phyloP scores from a whole-genome alignment of 495 filamentous ascomycete genomes.

The Neurospora hispaniola region DNA sequence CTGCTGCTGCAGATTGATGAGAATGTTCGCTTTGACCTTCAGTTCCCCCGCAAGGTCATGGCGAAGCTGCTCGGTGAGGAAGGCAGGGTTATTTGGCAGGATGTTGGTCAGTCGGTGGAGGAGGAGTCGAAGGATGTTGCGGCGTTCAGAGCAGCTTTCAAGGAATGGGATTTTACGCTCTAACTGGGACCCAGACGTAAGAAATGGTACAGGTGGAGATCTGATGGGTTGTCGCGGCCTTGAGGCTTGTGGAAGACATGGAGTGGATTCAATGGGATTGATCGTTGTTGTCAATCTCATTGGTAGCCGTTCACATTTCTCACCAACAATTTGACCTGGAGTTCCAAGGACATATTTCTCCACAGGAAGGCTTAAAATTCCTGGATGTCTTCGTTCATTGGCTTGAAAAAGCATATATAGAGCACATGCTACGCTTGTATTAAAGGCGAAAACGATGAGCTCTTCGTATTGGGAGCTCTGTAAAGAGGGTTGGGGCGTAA shows the following conservation, averaged over 20 bases:
- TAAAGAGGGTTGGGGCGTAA: background rate
- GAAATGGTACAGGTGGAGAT: background rate
- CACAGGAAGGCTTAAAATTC: background rate
- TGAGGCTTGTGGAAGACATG: background rate
- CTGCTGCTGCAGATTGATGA: conserved; percentile 38
- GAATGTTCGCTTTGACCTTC: conserved; percentile 44
- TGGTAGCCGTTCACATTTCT: background rate
- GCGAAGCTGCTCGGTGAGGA: conserved; percentile 77
- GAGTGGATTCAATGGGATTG: background rate
- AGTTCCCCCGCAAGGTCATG: conserved; percentile 66
- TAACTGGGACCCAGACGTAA: background rate
- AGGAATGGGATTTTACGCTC: conserved; percentile 68
- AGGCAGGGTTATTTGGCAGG: conserved; percentile 63
- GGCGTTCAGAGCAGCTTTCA: conserved; percentile 75
- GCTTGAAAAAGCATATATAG: background rate
- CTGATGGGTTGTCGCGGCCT: background rate
- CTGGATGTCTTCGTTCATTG: background rate
- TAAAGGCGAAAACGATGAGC: background rate
- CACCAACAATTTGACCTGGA: background rate
- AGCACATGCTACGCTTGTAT: background rate
- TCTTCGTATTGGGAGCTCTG: background rate
- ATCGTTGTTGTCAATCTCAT: background rate
- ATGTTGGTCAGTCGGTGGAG: conserved; percentile 62
- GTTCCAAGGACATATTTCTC: background rate
- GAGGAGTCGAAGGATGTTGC: conserved; percentile 75